phyloP scores from a whole-genome alignment of 768 basidiomycete species.

The Rhizopogon rudus region DNA sequence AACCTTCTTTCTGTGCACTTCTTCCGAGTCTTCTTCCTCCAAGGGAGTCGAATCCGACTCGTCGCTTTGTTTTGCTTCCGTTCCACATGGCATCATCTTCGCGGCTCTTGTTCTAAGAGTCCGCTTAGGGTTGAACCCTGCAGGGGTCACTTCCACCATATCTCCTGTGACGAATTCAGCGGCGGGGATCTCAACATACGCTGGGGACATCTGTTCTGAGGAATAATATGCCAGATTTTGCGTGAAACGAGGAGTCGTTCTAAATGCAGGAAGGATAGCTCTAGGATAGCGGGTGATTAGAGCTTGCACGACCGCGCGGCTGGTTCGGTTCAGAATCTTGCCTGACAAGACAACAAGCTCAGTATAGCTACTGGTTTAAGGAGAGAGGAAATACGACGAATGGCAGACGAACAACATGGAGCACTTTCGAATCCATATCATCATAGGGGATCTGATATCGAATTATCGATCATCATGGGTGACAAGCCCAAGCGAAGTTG shows the following conservation, averaged over 20 bases:
- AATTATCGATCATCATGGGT: neutral
- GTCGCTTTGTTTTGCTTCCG: neutral
- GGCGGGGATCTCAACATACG: neutral
- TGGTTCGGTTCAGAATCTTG: neutral
- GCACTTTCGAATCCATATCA: neutral
- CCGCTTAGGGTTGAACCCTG: neutral
- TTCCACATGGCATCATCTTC: neutral
- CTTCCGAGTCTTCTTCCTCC: slow-evolving; percentile 6
- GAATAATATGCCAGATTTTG: neutral
- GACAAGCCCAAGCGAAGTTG: neutral
- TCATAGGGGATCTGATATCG: neutral
- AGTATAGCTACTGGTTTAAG: neutral
- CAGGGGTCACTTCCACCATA: neutral
- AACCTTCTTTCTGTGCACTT: neutral
- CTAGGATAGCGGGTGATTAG: neutral
- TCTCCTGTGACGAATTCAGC: neutral
- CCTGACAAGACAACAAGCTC: neutral
- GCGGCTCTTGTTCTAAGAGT: slow-evolving; percentile 2
- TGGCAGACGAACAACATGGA: too few relatives aligned
- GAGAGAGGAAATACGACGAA: neutral
- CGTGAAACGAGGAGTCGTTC: neutral
- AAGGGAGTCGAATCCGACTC: slow-evolving; percentile 14
- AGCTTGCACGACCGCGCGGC: neutral
- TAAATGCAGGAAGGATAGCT: neutral
- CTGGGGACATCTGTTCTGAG: neutral